These are phyloP conservation scores for Arthrocladium fulminans DNA, from an alignment of 2,329 filamentous ascomycete species.

Conservation along the genomic window DNA sequence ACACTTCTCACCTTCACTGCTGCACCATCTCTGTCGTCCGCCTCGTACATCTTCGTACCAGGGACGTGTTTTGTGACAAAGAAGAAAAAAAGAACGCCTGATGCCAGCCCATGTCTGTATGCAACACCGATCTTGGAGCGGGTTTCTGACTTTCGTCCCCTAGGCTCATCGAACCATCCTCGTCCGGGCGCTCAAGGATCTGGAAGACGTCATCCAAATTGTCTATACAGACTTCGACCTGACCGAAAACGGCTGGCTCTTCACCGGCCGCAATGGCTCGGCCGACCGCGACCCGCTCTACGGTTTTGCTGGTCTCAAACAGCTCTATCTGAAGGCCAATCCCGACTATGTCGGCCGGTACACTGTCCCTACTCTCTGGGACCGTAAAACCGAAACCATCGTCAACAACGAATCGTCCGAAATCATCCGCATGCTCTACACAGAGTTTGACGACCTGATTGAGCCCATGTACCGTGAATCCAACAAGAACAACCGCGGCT, in stretches of 20 bases:
- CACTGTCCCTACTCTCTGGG: slow-evolving; percentile 75
- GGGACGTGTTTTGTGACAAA: too few relatives aligned
- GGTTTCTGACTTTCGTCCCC: background rate
- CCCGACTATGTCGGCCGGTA: slow-evolving; percentile 62
- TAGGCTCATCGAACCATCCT: slow-evolving; percentile 45
- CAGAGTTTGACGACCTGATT: slow-evolving; percentile 62
- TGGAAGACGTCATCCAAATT: slow-evolving; percentile 42
- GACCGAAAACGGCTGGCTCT: slow-evolving; percentile 59
- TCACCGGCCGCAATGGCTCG: slow-evolving; percentile 53
- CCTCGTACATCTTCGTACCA: too few relatives aligned
- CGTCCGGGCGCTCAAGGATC: slow-evolving; percentile 41
- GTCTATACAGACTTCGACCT: slow-evolving; percentile 38
- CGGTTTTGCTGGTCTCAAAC: slow-evolving; percentile 59
- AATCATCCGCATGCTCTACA: slow-evolving; percentile 75
- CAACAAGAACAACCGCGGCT: slow-evolving; percentile 27
- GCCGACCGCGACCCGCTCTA: slow-evolving; percentile 58
- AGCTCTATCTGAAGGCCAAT: slow-evolving; percentile 67
- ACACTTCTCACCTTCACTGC: background rate
- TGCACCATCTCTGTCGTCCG: too few relatives aligned
- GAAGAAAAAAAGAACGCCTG: too few relatives aligned
- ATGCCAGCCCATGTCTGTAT: background rate
- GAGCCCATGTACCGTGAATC: slow-evolving; percentile 48
- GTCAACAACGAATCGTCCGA: slow-evolving; percentile 84
- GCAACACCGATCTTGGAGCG: background rate
- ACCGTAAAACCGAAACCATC: slow-evolving; percentile 64